Evolutionary conservation across 1,139 yeast genomes (phyloP).

Genomic region (Kodamaea suecica): DNA sequence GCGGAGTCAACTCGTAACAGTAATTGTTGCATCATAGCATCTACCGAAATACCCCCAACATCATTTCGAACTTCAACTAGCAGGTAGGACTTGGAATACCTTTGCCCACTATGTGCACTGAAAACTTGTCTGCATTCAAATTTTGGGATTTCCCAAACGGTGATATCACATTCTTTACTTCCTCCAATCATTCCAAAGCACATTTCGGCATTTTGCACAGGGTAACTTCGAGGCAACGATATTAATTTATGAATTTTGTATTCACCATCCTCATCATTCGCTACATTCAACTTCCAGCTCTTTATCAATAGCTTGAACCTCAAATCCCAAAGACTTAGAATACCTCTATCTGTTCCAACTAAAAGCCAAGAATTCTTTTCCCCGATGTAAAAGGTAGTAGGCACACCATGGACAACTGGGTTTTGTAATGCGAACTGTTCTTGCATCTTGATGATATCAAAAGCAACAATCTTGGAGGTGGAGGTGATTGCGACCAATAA

Average conservation of each 20-base stretch:
- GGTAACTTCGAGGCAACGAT: conserved; percentile 36
- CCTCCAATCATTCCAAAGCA: conserved; percentile 66
- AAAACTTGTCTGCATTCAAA: conserved; percentile 60
- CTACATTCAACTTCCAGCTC: conserved; percentile 46
- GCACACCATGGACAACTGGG: conserved; percentile 63
- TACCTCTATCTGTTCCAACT: conserved; percentile 73
- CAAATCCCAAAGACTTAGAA: conserved; percentile 77
- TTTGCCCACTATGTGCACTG: conserved; percentile 29
- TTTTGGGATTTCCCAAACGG: conserved; percentile 75
- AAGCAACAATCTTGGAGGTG: conserved; percentile 47
- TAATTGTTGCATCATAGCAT: conserved; percentile 12
- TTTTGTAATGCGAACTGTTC: conserved; percentile 43
- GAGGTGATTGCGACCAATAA: conserved; percentile 51
- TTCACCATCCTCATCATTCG: conserved; percentile 7
- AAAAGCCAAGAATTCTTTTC: conserved; percentile 55
- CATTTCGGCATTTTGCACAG: conserved; percentile 1
- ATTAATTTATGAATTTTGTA: conserved; percentile 46
- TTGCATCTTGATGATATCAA: conserved; percentile 63
- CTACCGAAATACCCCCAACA: conserved; percentile 22
- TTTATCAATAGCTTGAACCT: conserved; percentile 61
- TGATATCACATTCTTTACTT: conserved; percentile 53
- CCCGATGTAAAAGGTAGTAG: conserved; percentile 61
- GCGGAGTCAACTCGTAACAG: conserved; percentile 11
- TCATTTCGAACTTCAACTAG: conserved; percentile 26
- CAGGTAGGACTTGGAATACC: conserved; percentile 33